Percentiles rank a stretch among this genome's conserved stretches.
Conservation (phyloP, 306 rosid species). For the Styphnolobium japonicum region DNA sequence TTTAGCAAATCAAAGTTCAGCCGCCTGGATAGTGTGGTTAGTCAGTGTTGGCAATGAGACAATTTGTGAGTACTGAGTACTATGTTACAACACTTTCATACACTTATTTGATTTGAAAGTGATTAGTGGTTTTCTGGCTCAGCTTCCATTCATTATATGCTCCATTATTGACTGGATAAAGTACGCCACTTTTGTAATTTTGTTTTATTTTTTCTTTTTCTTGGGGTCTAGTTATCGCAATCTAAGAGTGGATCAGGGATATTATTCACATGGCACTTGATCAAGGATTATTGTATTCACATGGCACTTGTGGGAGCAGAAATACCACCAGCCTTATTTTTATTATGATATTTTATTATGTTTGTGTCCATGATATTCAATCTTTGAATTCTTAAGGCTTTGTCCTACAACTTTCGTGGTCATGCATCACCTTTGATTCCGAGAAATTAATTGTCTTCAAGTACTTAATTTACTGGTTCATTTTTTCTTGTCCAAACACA, state of each 20-base stretch:
- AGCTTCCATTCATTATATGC: slow-evolving; percentile 49
- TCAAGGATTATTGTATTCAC: neutral
- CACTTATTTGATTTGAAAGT: slow-evolving; percentile 35
- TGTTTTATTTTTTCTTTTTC: neutral
- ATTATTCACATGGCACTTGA: slow-evolving; percentile 4
- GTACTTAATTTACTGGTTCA: neutral
- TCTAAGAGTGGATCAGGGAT: neutral
- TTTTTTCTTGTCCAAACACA: neutral
- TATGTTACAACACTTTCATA: slow-evolving; percentile 36
- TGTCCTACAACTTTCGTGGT: neutral
- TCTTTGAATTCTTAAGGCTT: neutral
- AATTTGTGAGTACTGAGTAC: slow-evolving; percentile 24
- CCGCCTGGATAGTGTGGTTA: neutral
- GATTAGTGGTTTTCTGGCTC: slow-evolving; percentile 53
- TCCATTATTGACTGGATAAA: slow-evolving; percentile 39
- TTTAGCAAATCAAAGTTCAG: slow-evolving; percentile 11
- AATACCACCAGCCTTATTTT: neutral
- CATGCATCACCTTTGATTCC: neutral
- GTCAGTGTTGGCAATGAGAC: slow-evolving; percentile 2
- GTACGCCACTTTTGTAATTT: slow-evolving; percentile 16
- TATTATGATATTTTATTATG: neutral
- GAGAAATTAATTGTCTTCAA: neutral
- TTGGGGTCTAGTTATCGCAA: slow-evolving; percentile 7
- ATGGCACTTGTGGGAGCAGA: neutral
- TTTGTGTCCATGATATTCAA: neutral